phyloP scores from a whole-genome alignment of 2,329 filamentous ascomycete species.

The Beauveria brongniartii region DNA sequence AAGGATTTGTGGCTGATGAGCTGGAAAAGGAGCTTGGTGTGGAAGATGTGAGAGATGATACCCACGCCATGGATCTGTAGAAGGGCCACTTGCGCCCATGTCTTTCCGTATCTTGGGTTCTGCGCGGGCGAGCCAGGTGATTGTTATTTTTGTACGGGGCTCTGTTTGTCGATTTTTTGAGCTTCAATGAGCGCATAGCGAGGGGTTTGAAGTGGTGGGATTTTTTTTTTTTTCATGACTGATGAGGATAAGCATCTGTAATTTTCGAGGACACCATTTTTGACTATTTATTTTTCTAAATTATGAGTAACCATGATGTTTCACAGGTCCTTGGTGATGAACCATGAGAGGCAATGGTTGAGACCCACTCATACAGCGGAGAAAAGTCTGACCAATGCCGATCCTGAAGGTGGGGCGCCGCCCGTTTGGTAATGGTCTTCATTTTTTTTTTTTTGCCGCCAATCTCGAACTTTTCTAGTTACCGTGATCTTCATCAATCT shows the following conservation, averaged over 20 bases:
- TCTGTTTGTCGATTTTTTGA: background rate
- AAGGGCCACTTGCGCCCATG: background rate
- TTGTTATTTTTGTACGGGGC: background rate
- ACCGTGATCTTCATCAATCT: constrained; percentile 9
- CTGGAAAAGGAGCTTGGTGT: constrained; percentile 76
- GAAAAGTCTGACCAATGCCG: constrained; percentile 3
- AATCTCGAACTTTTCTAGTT: background rate
- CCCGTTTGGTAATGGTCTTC: background rate
- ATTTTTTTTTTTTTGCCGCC: constrained; percentile 10
- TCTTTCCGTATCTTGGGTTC: background rate
- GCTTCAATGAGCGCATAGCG: constrained; percentile 1
- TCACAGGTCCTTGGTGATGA: too few species aligned
- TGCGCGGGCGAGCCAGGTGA: background rate
- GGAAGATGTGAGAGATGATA: constrained; percentile 49
- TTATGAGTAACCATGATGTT: background rate
- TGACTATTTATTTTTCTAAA: background rate
- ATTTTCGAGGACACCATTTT: background rate
- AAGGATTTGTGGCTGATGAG: constrained; percentile 86
- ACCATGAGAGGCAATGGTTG: background rate
- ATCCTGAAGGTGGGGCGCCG: background rate
- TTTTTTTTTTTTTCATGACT: background rate
- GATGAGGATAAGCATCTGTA: constrained; percentile 7
- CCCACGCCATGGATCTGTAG: constrained; percentile 40
- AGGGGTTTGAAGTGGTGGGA: background rate
- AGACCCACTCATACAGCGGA: background rate